phyloP scores from a whole-genome alignment of 495 filamentous ascomycete genomes.

The Pseudomonodictys pantanalensis region DNA sequence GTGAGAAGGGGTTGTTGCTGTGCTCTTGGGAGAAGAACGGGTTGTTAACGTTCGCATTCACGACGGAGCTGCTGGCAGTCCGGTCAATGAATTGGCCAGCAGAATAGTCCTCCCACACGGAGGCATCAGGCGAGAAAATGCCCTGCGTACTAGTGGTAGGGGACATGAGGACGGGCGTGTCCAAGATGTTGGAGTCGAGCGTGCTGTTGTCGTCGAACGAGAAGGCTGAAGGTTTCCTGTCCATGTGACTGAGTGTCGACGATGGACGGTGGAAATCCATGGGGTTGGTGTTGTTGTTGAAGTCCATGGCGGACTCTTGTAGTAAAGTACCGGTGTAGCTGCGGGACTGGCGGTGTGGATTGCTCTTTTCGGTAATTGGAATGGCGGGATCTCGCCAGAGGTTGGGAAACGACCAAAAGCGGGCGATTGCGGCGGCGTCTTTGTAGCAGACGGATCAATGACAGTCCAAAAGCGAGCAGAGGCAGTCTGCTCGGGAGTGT shows the following conservation, averaged over 20 bases:
- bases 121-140: slow-evolving; percentile 35
- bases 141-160: slow-evolving; percentile 35
- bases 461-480: slow-evolving; percentile 10
- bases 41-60: slow-evolving; percentile 31
- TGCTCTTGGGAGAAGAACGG: slow-evolving; percentile 41
- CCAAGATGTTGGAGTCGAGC: slow-evolving; percentile 38
- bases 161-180: slow-evolving; percentile 40
- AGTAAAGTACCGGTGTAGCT: slow-evolving; percentile 38
- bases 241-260: slow-evolving; percentile 30
- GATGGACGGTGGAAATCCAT: slow-evolving; percentile 38
- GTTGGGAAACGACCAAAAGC: slow-evolving; percentile 2
- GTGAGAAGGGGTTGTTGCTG: slow-evolving; percentile 50
- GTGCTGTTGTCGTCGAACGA: slow-evolving; percentile 39
- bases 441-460: neutral
- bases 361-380: slow-evolving; percentile 35
- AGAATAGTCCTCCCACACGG: slow-evolving; percentile 39
- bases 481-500: neutral
- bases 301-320: slow-evolving; percentile 37
- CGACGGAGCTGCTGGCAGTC: slow-evolving; percentile 23
- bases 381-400: slow-evolving; percentile 22
- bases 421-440: neutral
- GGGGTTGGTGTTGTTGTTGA: slow-evolving; percentile 7
- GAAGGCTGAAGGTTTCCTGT: slow-evolving; percentile 33
- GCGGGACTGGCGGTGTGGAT: slow-evolving; percentile 40
- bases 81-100: slow-evolving; percentile 35